Percentiles rank a stretch among this genome's conserved stretches.
These are phyloP conservation scores for Rhodotorula sp. DNA, from an alignment of 1,284 basidiomycete genomes.

Conservation along the genomic window DNA sequence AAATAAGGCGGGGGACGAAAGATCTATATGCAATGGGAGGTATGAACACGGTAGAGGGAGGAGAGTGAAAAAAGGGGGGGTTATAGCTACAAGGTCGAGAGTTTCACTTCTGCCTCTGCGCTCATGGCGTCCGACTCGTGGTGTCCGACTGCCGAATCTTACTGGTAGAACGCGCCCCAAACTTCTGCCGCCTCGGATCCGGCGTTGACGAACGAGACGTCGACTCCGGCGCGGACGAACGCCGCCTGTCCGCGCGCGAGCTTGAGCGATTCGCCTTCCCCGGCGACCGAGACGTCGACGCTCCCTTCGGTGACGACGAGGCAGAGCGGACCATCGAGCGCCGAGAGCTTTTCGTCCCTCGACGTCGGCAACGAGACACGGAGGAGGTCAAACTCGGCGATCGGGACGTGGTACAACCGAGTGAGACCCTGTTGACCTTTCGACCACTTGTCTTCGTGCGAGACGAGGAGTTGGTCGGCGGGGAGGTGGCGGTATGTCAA, in stretches of 20 bases:
- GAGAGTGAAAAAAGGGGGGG: not conserved
- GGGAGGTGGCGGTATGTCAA: conserved; percentile 40
- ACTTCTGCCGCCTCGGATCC: conserved; percentile 10
- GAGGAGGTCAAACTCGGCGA: conserved; percentile 37
- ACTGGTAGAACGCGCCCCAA: conserved; percentile 42
- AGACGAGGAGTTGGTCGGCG: conserved; percentile 29
- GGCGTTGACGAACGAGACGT: conserved; percentile 14
- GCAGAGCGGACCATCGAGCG: conserved; percentile 36
- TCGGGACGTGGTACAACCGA: conserved; percentile 34
- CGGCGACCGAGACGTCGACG: conserved; percentile 15
- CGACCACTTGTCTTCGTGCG: conserved; percentile 30
- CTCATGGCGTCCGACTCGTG: too few relatives aligned
- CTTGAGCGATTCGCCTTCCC: conserved; percentile 16
- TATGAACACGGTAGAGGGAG: too few relatives aligned
- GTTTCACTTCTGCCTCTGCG: not conserved
- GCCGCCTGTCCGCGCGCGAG: conserved; percentile 33
- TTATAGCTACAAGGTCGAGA: not conserved
- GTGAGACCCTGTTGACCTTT: conserved; percentile 29
- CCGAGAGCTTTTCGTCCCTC: conserved; percentile 15
- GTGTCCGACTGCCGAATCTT: not conserved
- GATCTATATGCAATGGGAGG: not conserved
- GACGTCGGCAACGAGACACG: conserved; percentile 15
- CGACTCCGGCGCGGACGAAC: conserved; percentile 28
- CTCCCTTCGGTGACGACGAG: conserved; percentile 35
- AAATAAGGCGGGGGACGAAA: too few relatives aligned